These are phyloP conservation scores for Fusarium sp. DNA, from an alignment of 2,329 filamentous ascomycete species.

Conservation along the genomic window DNA sequence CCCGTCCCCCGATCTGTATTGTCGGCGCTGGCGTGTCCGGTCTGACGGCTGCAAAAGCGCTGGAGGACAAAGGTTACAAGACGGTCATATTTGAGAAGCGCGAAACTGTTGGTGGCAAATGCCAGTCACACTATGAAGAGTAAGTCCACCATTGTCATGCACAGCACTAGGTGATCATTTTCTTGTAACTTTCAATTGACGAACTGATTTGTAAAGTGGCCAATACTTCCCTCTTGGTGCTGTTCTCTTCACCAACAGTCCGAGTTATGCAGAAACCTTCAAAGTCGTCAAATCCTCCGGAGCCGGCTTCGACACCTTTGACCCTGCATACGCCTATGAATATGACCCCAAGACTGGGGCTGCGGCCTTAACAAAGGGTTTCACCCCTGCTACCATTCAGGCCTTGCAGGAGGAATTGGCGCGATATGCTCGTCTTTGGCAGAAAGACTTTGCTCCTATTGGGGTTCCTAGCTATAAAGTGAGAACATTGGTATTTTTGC, in stretches of 20 bases:
- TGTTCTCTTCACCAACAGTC: neutral
- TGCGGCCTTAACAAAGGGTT: neutral
- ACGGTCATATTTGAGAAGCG: neutral
- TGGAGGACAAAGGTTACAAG: neutral
- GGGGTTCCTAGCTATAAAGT: neutral
- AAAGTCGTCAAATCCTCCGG: neutral
- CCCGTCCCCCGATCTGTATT: neutral
- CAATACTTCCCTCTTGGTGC: conserved; percentile 5
- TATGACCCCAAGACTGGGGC: conserved; percentile 3
- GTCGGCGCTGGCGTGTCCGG: neutral
- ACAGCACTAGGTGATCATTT: neutral
- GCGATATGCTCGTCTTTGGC: neutral
- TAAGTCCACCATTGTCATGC: neutral
- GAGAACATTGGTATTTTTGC: neutral
- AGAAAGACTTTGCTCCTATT: neutral
- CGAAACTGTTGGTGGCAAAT: neutral
- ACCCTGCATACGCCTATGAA: neutral
- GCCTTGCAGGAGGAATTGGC: neutral
- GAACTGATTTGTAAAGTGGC: neutral
- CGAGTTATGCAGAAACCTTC: neutral
- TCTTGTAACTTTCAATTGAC: neutral
- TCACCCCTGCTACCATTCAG: neutral
- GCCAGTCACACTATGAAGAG: conserved; percentile 4
- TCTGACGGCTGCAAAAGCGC: neutral
- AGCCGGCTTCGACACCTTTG: neutral